A percentile compares a stretch with the other conserved stretches of the same genome.
phyloP scores from a whole-genome alignment of 495 filamentous ascomycete species.

The Penicillium dipodomyicola region DNA sequence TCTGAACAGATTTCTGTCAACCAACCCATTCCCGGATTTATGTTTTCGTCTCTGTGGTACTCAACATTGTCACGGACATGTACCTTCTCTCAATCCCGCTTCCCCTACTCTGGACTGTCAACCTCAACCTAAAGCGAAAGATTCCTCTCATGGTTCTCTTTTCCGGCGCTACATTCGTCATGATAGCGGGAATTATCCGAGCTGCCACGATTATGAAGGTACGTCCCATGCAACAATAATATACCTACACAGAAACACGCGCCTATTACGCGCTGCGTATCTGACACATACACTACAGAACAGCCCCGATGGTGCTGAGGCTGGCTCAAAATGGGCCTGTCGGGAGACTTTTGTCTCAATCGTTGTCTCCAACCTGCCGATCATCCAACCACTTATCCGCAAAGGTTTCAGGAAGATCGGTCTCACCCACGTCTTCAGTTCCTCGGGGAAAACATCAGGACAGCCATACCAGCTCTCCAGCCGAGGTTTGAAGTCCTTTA shows the following conservation, averaged over 20 bases:
- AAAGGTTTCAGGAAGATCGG: conserved; percentile 31
- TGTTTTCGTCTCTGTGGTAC: conserved; percentile 38
- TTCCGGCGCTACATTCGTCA: conserved; percentile 55
- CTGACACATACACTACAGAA: conserved; percentile 11
- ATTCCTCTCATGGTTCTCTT: conserved; percentile 51
- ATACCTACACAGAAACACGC: background rate
- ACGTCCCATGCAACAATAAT: conserved; percentile 11
- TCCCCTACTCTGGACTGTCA: conserved; percentile 50
- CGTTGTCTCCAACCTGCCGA: conserved; percentile 54
- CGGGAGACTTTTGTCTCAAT: conserved; percentile 58
- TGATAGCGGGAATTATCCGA: conserved; percentile 54
- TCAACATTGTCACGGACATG: conserved; percentile 50
- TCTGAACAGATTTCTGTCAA: conserved; percentile 33
- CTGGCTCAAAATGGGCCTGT: conserved; percentile 55
- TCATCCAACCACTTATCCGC: conserved; percentile 52
- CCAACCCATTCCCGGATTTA: conserved; percentile 36
- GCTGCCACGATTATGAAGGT: conserved; percentile 51
- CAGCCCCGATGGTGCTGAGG: conserved; percentile 35
- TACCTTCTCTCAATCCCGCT: conserved; percentile 53
- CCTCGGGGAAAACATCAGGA: conserved; percentile 19
- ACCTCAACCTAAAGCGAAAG: conserved; percentile 46
- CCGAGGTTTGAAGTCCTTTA: conserved; percentile 16
- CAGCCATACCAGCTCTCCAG: conserved; percentile 25
- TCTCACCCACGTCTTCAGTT: conserved; percentile 31
- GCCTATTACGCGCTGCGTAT: background rate